phyloP scores from a whole-genome alignment of 2,329 filamentous ascomycete species.

The Claviceps sorghi region DNA sequence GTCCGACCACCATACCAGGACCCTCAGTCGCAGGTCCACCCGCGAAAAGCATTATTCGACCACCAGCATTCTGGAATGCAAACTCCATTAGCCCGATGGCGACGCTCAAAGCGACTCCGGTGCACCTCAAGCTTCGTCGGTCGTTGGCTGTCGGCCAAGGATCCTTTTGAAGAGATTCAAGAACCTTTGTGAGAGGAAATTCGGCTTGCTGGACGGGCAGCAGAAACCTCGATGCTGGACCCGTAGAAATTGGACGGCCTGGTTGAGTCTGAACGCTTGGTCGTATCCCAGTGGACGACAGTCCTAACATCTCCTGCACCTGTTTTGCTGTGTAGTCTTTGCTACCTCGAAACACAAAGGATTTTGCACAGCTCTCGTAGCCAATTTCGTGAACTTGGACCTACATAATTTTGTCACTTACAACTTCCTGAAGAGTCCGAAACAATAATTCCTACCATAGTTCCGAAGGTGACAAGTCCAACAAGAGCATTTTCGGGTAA shows the following conservation, averaged over 20 bases:
- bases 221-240: slow-evolving; percentile 77
- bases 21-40: slow-evolving; percentile 92
- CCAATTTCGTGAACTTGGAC: slow-evolving; percentile 95
- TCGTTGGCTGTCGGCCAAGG: slow-evolving; percentile 96
- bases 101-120: slow-evolving; percentile 90
- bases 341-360: slow-evolving; percentile 92
- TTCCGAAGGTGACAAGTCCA: slow-evolving; percentile 76
- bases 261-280: slow-evolving; percentile 62
- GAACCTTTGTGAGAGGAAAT: slow-evolving; percentile 89
- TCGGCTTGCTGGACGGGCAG: slow-evolving; percentile 91
- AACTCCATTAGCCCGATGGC: slow-evolving; percentile 85
- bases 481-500: slow-evolving; percentile 71
- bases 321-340: slow-evolving; percentile 98
- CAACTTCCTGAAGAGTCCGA: not conserved
- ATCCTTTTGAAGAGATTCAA: slow-evolving; percentile 91
- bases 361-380: slow-evolving; percentile 95
- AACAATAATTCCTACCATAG: slow-evolving; percentile 50
- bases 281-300: slow-evolving; percentile 57
- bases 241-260: slow-evolving; percentile 60
- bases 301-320: slow-evolving; percentile 97
- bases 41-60: slow-evolving; percentile 92
- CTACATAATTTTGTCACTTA: not conserved
- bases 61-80: slow-evolving; percentile 89
- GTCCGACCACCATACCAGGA: slow-evolving; percentile 89
- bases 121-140: slow-evolving; percentile 77